phyloP scores from a whole-genome alignment of 345 rosid species.

The Aquilaria sinensis region DNA sequence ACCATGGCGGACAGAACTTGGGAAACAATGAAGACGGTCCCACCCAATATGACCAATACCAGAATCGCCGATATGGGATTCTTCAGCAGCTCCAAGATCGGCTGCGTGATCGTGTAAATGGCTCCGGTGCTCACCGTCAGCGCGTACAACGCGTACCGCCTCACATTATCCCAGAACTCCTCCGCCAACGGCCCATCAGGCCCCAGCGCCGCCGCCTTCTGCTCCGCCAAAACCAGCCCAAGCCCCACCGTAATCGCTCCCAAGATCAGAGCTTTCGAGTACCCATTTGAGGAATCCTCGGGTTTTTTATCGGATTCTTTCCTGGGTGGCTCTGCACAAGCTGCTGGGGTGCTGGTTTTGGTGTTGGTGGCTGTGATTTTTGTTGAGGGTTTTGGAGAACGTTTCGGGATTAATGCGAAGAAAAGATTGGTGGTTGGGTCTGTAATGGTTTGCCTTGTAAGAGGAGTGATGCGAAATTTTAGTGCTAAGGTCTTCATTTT shows the following conservation, averaged over 20 bases:
- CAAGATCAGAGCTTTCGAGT: conserved; percentile 31
- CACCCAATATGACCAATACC: conserved; percentile 53
- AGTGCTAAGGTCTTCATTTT: conserved; percentile 30
- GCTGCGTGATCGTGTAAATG: conserved; percentile 52
- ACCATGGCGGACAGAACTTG: conserved; percentile 85
- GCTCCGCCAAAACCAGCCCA: conserved; percentile 43
- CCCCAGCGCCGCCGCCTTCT: conserved; percentile 71
- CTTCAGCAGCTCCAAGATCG: conserved; percentile 68
- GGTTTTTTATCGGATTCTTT: background rate
- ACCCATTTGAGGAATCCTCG: conserved; percentile 18
- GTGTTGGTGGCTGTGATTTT: background rate
- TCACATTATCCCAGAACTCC: conserved; percentile 97
- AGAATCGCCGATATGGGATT: conserved; percentile 83
- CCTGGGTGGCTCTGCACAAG: background rate
- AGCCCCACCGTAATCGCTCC: conserved; percentile 50
- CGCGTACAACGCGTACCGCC: conserved; percentile 92
- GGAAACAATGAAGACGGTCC: conserved; percentile 51
- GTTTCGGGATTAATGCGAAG: conserved; percentile 2
- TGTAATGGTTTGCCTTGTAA: conserved; percentile 9
- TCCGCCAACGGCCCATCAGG: conserved; percentile 90
- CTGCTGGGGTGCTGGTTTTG: background rate
- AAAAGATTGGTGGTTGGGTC: conserved; percentile 10
- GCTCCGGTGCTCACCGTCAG: conserved; percentile 94
- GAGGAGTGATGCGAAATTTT: conserved; percentile 17
- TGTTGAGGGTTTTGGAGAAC: conserved; percentile 8